phyloP scores from a whole-genome alignment of 495 filamentous ascomycete species.

The Lophium mytilinum region DNA sequence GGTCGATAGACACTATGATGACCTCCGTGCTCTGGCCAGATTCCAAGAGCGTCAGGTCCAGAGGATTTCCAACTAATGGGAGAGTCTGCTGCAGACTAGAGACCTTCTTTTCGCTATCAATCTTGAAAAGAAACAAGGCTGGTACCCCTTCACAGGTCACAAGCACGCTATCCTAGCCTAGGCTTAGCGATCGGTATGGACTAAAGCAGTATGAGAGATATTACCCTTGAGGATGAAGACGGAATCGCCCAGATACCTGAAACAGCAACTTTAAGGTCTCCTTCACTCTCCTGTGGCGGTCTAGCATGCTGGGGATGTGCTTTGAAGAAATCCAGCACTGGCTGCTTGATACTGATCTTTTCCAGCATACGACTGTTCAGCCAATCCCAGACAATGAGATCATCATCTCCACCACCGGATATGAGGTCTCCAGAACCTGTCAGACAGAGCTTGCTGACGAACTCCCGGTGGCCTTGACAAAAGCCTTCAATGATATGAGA shows the following conservation, averaged over 20 bases:
- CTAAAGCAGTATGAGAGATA: not conserved
- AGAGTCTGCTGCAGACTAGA: not conserved
- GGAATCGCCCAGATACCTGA: constrained; percentile 25
- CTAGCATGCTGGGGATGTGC: not conserved
- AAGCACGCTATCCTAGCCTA: constrained; percentile 17
- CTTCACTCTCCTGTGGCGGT: not conserved
- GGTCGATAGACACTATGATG: constrained; percentile 26
- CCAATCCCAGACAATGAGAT: constrained; percentile 82
- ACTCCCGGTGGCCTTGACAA: constrained; percentile 78
- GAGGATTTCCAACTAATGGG: constrained; percentile 23
- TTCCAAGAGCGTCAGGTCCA: constrained; percentile 23
- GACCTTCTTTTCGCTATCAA: not conserved
- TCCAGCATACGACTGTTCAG: constrained; percentile 43
- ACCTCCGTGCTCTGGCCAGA: not conserved
- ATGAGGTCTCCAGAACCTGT: constrained; percentile 55
- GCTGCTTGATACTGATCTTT: constrained; percentile 42
- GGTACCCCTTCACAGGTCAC: constrained; percentile 31
- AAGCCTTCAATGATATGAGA: constrained; percentile 80
- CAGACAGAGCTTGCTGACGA: constrained; percentile 67
- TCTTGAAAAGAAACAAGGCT: constrained; percentile 19
- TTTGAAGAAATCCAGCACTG: constrained; percentile 26
- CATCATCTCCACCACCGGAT: constrained; percentile 78
- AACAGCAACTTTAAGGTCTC: constrained; percentile 19
- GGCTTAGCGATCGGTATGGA: not conserved
- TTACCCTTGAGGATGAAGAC: not conserved